Percentiles rank a stretch among this genome's conserved stretches.
Conservation (phyloP, 768 basidiomycete species). For the Trametes villosa region DNA sequence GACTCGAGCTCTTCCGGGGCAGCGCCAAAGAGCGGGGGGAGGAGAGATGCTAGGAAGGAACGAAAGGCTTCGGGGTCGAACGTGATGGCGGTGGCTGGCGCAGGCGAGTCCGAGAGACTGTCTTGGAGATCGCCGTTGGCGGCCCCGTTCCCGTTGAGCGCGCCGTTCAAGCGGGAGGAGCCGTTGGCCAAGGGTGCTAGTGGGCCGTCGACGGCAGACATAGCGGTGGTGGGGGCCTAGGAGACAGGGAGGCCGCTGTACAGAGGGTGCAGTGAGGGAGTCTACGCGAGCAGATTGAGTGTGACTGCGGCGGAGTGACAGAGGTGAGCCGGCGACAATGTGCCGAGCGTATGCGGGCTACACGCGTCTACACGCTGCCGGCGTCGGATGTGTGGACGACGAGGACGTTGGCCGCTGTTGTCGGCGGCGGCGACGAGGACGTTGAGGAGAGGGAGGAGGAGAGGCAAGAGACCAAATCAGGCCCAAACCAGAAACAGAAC, state of each 20-base stretch:
- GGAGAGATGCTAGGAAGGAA: conserved; percentile 67
- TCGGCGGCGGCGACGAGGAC: not conserved
- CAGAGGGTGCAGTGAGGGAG: too few species aligned
- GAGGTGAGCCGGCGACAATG: not conserved
- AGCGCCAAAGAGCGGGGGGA: conserved; percentile 86
- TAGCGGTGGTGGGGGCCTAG: too few species aligned
- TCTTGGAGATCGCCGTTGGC: conserved; percentile 31
- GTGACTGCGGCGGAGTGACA: conserved; percentile 5
- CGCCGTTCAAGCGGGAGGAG: conserved; percentile 7
- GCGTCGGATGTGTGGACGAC: not conserved
- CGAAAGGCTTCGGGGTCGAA: conserved; percentile 77
- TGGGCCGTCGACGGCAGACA: conserved; percentile 23
- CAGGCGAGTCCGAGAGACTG: conserved; percentile 37
- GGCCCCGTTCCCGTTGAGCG: conserved; percentile 12
- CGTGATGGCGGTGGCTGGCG: conserved; percentile 40
- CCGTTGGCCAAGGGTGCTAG: conserved; percentile 4
- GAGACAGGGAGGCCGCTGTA: too few species aligned
- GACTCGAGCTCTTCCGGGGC: conserved; percentile 63
- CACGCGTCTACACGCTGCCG: not conserved
- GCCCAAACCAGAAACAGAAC: conserved; percentile 6
- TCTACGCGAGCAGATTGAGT: conserved; percentile 6
- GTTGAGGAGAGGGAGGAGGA: not conserved
- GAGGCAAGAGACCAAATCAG: not conserved
- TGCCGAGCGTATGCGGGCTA: not conserved
- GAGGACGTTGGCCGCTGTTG: not conserved